phyloP scores from a whole-genome alignment of 106 monocot species.

The Vanilla planifolia region DNA sequence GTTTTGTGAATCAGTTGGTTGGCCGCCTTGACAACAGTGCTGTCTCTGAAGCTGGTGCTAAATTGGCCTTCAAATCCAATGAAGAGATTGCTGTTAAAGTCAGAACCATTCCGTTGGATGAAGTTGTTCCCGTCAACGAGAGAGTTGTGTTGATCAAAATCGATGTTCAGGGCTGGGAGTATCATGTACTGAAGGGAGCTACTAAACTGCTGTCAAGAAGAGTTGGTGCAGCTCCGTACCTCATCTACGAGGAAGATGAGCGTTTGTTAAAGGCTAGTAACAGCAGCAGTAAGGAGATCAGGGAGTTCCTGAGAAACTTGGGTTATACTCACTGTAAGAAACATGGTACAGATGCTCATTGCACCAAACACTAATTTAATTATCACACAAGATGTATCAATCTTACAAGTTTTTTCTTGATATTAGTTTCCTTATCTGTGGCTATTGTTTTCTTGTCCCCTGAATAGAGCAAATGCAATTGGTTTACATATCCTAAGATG shows the following conservation, averaged over 20 bases:
- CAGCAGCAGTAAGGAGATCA: slow-evolving; percentile 59
- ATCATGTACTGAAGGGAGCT: slow-evolving; percentile 80
- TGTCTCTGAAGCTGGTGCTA: slow-evolving; percentile 82
- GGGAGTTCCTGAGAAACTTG: slow-evolving; percentile 49
- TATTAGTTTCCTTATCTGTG: too few relatives aligned
- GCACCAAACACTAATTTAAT: slow-evolving; percentile 37
- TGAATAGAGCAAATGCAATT: too few relatives aligned
- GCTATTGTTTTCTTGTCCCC: too few relatives aligned
- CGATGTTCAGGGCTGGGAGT: slow-evolving; percentile 97
- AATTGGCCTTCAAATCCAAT: slow-evolving; percentile 83
- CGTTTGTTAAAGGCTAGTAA: slow-evolving; percentile 75
- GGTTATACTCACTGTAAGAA: slow-evolving; percentile 61
- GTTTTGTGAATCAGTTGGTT: slow-evolving; percentile 68
- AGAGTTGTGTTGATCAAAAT: slow-evolving; percentile 71
- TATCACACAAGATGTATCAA: not conserved
- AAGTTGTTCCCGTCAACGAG: slow-evolving; percentile 55
- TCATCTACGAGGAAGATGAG: slow-evolving; percentile 96
- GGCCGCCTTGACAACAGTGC: slow-evolving; percentile 97
- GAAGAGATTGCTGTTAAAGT: slow-evolving; percentile 75
- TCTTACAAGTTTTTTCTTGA: too few relatives aligned
- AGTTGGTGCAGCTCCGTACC: slow-evolving; percentile 68
- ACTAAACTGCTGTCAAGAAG: slow-evolving; percentile 58
- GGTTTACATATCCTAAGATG: too few relatives aligned
- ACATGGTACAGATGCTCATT: slow-evolving; percentile 81
- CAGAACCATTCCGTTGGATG: slow-evolving; percentile 60